Conservation (phyloP, 116 monocot species). For the Dioscorea cayenensis region DNA sequence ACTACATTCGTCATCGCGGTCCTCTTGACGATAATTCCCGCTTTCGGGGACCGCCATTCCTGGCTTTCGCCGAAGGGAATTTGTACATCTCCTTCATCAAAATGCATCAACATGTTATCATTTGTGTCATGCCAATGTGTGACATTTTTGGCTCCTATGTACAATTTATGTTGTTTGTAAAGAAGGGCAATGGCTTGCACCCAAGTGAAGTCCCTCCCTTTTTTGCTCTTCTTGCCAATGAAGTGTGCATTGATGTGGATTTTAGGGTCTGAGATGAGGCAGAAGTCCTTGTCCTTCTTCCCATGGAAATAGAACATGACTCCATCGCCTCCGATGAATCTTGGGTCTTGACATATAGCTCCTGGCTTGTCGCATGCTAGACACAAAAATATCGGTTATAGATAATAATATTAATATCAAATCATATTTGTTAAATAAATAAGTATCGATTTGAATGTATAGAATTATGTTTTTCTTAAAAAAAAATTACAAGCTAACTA, state of each 20-base stretch:
- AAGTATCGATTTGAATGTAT: no score
- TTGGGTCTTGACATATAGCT: conserved; percentile 41
- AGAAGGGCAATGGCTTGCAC: conserved; percentile 37
- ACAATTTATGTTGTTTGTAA: conserved; percentile 24
- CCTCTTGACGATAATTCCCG: conserved; percentile 9
- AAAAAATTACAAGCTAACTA: no score
- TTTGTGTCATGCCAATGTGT: conserved; percentile 23
- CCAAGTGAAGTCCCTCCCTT: conserved; percentile 43
- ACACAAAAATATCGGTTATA: neutral
- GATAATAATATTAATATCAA: neutral
- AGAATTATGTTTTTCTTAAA: no score
- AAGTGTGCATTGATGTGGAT: conserved; percentile 43
- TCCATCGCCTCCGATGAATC: conserved; percentile 42
- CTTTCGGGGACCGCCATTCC: conserved; percentile 17
- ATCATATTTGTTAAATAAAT: no score
- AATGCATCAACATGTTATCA: conserved; percentile 26
- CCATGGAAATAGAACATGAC: conserved; percentile 44
- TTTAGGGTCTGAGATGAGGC: conserved; percentile 23
- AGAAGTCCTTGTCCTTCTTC: conserved; percentile 28
- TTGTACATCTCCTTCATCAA: conserved; percentile 15
- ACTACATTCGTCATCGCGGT: conserved; percentile 13
- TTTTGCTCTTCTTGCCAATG: conserved; percentile 23
- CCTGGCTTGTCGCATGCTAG: conserved; percentile 28
- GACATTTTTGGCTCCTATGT: conserved; percentile 28
- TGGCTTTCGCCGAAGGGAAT: conserved; percentile 12